Percentiles rank a stretch among this genome's conserved stretches.
phyloP scores from a whole-genome alignment of 2,329 filamentous ascomycete species.

The Drechslera avenae region DNA sequence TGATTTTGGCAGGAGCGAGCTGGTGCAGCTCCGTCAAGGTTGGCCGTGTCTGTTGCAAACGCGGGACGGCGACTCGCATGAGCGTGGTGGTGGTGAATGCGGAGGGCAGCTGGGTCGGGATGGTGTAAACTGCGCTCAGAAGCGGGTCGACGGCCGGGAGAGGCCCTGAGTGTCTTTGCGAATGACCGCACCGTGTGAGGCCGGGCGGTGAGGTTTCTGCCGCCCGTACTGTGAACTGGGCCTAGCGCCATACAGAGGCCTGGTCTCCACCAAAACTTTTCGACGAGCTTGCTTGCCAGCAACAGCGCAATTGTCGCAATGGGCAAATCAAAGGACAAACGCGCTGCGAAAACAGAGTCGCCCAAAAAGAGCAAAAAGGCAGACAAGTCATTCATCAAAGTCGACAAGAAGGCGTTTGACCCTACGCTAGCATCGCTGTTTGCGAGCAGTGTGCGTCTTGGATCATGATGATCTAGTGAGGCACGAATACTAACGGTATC shows the following conservation, averaged over 20 bases:
- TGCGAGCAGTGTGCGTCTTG: slow-evolving; percentile 47
- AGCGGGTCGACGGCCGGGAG: slow-evolving; percentile 19
- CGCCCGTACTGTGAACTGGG: slow-evolving; percentile 1
- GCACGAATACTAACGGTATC: slow-evolving; percentile 16
- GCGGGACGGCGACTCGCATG: slow-evolving; percentile 25
- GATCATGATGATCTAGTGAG: background rate
- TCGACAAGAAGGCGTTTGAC: slow-evolving; percentile 48
- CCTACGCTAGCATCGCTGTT: slow-evolving; percentile 55
- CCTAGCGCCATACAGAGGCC: slow-evolving; percentile 13
- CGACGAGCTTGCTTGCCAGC: slow-evolving; percentile 16
- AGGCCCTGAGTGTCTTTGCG: slow-evolving; percentile 23
- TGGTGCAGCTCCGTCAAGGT: slow-evolving; percentile 7
- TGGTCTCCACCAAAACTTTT: slow-evolving; percentile 42
- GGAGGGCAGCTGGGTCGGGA: slow-evolving; percentile 13
- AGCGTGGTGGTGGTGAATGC: slow-evolving; percentile 8
- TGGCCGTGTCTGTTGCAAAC: slow-evolving; percentile 11
- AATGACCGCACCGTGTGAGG: slow-evolving; percentile 20
- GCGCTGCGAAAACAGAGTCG: slow-evolving; percentile 19
- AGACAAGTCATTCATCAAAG: slow-evolving; percentile 28
- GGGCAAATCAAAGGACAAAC: slow-evolving; percentile 42
- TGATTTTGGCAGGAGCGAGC: slow-evolving; percentile 17
- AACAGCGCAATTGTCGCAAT: slow-evolving; percentile 28
- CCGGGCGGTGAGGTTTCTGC: slow-evolving; percentile 21
- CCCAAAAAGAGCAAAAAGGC: slow-evolving; percentile 19
- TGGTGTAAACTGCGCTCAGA: slow-evolving; percentile 24